Base-by-base conservation (phyloP, 257 asterid species). In the Petunia secreta region DNA sequence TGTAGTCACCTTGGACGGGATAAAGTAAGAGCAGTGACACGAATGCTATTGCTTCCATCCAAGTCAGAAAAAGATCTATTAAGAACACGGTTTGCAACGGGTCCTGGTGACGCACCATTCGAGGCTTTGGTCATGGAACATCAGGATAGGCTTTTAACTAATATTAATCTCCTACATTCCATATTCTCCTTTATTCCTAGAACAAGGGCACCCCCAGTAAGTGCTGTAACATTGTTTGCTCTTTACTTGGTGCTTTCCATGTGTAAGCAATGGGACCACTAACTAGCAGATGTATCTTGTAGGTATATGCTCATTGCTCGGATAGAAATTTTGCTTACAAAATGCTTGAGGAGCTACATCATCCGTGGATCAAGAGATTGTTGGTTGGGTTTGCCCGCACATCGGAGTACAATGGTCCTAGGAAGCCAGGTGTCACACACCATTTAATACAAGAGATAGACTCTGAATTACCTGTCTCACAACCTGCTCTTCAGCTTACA, bases 171-270 rank as follows among this genome's bases (percentile, higher is more conserved):
- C 84, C 83, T 96, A 88, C 97, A 91, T 85, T 91, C 99, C 10
- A 85, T 91, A 53, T 90, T 92, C 88, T 94, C 98, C 43, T 94
- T 92, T 88, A 96, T 96, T 74, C 99, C 99, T 16, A 89, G 89
- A 85, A 71, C 98, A 54, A 92, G 99, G 87, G 98, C 98, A 80
- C 98, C 98, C 79, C 98, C 99, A 6, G 99, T 95, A 88, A 86
- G 97, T 87, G 46, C 55, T 82, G 62, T 37, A 34, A 25, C 75
- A 10, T 68, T 50, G 52, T 76, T 36, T 73, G 41, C 68, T 78
- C 54, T 9, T 8, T 82, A 40, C 65, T 55, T 25, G 14, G 2
- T 46, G 39, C 60, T 60, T 46, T 38, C 55, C 57, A 58, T 60
- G 66, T 62, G 55, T 59, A 81, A 13, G 8, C 37, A 67, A 69